Conservation (phyloP, 2,329 filamentous ascomycete species). For the Colletotrichum ledebouriae region DNA sequence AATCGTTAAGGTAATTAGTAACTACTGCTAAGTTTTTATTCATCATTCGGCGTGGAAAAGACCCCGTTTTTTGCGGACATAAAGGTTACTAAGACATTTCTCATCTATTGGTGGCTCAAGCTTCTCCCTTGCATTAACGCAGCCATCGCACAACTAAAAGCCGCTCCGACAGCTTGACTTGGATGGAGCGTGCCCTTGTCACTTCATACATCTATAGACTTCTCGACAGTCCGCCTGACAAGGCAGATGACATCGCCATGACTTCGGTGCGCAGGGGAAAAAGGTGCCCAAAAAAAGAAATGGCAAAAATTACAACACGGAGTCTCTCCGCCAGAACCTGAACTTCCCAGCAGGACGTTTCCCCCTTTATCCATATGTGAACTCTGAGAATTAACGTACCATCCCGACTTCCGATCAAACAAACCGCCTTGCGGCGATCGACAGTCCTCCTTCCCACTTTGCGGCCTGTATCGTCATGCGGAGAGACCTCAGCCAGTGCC, state of each 20-base stretch:
- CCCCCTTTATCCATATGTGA: constrained; percentile 13
- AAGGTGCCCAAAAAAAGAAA: too few relatives aligned
- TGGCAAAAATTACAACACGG: too few relatives aligned
- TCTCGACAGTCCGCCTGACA: too few relatives aligned
- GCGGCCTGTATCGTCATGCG: constrained; percentile 33
- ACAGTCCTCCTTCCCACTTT: constrained; percentile 28
- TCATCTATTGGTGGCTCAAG: background rate
- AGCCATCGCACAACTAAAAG: background rate
- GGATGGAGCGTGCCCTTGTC: too few relatives aligned
- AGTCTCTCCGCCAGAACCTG: background rate
- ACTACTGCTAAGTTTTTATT: too few relatives aligned
- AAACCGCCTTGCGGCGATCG: constrained; percentile 26
- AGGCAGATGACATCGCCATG: too few relatives aligned
- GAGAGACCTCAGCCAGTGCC: constrained; percentile 8
- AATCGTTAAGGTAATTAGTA: too few relatives aligned
- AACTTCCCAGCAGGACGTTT: background rate
- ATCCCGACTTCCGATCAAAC: constrained; percentile 36
- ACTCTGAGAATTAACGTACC: constrained; percentile 5
- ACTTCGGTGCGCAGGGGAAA: too few relatives aligned
- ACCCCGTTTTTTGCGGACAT: too few relatives aligned
- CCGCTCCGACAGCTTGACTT: background rate
- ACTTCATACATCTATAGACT: too few relatives aligned
- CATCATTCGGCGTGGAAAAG: too few relatives aligned
- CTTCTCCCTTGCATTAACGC: background rate
- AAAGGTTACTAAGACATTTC: too few relatives aligned